Evolutionary conservation across 345 rosid genomes (phyloP), one percentile per base, ranked within the genome.

Genomic region (Chamaenerion angustifolium): DNA sequence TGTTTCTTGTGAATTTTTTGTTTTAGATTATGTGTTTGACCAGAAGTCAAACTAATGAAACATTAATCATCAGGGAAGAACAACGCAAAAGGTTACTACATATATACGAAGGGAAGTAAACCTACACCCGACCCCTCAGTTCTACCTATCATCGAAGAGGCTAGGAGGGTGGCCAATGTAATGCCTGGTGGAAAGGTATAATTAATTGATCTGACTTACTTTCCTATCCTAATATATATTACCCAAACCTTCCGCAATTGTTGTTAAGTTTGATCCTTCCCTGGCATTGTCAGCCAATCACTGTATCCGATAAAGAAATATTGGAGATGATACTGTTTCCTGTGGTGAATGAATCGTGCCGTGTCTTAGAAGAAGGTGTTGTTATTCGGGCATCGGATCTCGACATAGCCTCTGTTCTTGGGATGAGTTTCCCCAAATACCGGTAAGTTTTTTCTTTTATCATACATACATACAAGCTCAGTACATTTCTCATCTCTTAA

Each of bases 361-460:
- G 96, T 49, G 81, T 87, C 58, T 70, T 87, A 42, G 90, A 80
- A n/a, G 95, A 92, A 70, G 87, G 76, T 48, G 58, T 92, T 11
- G 93, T 92, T 35, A 71, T 87, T 67, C 76, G 82, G 64, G 87
- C 95, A 2, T 72, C 96, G 19, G 96, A 92, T 74, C 82, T 87
- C 43, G 98, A 92, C 69, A 73, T 77, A 49, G 83, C 95, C 17
- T 82, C 96, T 63, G 85, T 92, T 16, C 90, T 87, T 44, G 98
- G 98, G 67, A 87, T 92, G 96, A 84, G 96, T 61, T 92, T 92
- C 71, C 98, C 98, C 51, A 75, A 87, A 68, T 87, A 82, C 59
- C 88, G 85, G 98, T 92, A 56, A 74, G 79, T 18, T 10, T 11
- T 12, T 47, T 11, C 10, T 47, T 18, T 12, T 18, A 10, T 11